A percentile compares a stretch with the other conserved stretches of the same genome.
These are phyloP conservation scores for Salix udensis DNA, from an alignment of 345 rosid species.

Conservation along the genomic window DNA sequence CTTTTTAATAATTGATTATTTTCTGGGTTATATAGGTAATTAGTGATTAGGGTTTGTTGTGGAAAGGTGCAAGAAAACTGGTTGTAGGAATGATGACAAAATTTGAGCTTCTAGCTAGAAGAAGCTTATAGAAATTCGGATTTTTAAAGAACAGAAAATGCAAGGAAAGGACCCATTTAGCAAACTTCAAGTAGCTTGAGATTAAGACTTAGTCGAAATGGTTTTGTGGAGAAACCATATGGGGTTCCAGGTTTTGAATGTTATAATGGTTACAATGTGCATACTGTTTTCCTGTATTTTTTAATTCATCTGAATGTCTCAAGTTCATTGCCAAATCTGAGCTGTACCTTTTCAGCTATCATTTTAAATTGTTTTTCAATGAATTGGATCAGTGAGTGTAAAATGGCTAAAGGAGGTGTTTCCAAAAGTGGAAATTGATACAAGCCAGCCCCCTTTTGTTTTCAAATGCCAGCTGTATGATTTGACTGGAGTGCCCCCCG, in stretches of 20 bases:
- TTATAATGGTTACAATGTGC: neutral
- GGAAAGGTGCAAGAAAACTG: neutral
- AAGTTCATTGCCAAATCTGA: neutral
- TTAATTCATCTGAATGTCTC: neutral
- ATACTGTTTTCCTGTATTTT: neutral
- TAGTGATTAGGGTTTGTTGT: neutral
- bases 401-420: constrained; percentile 96
- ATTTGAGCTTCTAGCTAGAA: neutral
- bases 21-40: neutral
- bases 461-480: constrained; percentile 90
- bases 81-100: neutral
- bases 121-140: neutral
- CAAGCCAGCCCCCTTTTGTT: constrained; percentile 67
- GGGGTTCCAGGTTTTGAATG: neutral
- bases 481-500: constrained; percentile 93
- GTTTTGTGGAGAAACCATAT: neutral
- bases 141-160: neutral
- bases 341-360: neutral
- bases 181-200: neutral
- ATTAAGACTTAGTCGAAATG: neutral
- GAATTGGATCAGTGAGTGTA: constrained; percentile 57
- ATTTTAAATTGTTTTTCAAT: constrained; percentile 3
- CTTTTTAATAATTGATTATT: neutral
- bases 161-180: neutral
- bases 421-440: constrained; percentile 71